phyloP scores from a whole-genome alignment of 345 rosid genomes.

The Excoecaria cochinchinensis region DNA sequence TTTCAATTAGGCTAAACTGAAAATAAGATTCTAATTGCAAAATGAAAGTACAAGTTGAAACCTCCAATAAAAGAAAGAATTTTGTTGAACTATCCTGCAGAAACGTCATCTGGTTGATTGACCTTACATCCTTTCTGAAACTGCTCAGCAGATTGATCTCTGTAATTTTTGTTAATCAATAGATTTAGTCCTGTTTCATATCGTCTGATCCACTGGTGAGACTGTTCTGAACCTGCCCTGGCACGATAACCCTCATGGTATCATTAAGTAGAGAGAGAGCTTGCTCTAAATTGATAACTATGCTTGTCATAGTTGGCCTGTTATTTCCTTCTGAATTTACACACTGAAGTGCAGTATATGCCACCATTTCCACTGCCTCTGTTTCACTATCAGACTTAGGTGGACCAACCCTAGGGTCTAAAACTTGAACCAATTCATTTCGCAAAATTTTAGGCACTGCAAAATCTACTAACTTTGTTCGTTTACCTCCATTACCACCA shows the following conservation, averaged over 20 bases:
- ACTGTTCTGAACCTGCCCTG: not conserved
- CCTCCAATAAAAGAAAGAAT: no score
- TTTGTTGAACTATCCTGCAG: no score
- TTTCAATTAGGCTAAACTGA: no score
- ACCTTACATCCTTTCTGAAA: no score
- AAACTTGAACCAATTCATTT: slow-evolving; percentile 44
- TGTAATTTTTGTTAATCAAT: no score
- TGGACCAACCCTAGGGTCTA: slow-evolving; percentile 59
- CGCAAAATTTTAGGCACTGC: slow-evolving; percentile 52
- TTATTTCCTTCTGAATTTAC: slow-evolving; percentile 70
- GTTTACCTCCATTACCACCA: slow-evolving; percentile 38
- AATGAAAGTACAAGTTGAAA: no score
- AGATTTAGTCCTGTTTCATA: no score
- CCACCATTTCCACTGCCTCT: slow-evolving; percentile 84
- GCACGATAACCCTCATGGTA: not conserved
- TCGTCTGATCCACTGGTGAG: no score
- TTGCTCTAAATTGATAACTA: slow-evolving; percentile 67
- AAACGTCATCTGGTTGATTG: no score
- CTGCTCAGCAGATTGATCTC: no score
- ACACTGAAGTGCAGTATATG: slow-evolving; percentile 69
- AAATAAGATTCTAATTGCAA: no score
- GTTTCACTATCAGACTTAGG: slow-evolving; percentile 48
- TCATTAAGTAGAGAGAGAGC: slow-evolving; percentile 48
- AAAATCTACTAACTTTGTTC: slow-evolving; percentile 64
- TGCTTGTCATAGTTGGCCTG: slow-evolving; percentile 64